Percentiles rank a stretch among this genome's conserved stretches.
phyloP scores from a whole-genome alignment of 1,284 basidiomycete species.

The Boletellus deceptivus region DNA sequence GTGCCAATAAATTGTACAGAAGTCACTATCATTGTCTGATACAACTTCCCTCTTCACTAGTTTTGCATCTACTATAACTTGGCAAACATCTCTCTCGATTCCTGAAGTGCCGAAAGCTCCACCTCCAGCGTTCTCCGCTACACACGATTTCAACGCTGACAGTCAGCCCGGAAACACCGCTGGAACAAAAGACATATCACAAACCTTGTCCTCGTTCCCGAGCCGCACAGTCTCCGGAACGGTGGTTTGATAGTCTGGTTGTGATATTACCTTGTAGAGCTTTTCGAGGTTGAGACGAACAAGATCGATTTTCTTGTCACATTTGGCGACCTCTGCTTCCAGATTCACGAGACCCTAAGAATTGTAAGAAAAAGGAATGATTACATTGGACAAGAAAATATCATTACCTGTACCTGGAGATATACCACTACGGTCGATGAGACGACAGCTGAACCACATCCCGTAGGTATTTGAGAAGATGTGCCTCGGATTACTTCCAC shows the following conservation, averaged over 20 bases:
- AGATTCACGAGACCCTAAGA: slow-evolving; percentile 80
- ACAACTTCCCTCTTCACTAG: too few relatives aligned
- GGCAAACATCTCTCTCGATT: slow-evolving; percentile 59
- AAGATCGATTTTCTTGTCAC: slow-evolving; percentile 82
- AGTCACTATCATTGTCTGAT: too few relatives aligned
- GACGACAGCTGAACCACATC: slow-evolving; percentile 85
- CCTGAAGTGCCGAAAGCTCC: slow-evolving; percentile 59
- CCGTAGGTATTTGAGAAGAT: slow-evolving; percentile 71
- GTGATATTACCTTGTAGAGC: slow-evolving; percentile 69
- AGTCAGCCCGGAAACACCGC: slow-evolving; percentile 2
- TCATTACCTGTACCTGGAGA: slow-evolving; percentile 77
- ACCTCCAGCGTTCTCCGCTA: slow-evolving; percentile 64
- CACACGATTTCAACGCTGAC: background rate
- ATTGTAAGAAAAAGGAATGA: background rate
- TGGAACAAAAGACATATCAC: slow-evolving; percentile 19
- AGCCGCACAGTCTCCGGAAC: slow-evolving; percentile 76
- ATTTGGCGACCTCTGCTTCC: slow-evolving; percentile 80
- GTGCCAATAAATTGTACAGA: too few relatives aligned
- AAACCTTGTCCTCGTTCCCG: slow-evolving; percentile 79
- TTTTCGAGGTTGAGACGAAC: slow-evolving; percentile 72
- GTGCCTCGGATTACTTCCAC: slow-evolving; percentile 58
- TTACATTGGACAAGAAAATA: slow-evolving; percentile 2
- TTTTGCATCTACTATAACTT: slow-evolving; percentile 22
- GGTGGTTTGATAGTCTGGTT: slow-evolving; percentile 75
- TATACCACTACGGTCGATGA: slow-evolving; percentile 75